A percentile compares a stretch with the other conserved stretches of the same genome.
Evolutionary conservation across 176 grass and related monocot species (phyloP).

Genomic region (Rhynchospora tenuis): DNA sequence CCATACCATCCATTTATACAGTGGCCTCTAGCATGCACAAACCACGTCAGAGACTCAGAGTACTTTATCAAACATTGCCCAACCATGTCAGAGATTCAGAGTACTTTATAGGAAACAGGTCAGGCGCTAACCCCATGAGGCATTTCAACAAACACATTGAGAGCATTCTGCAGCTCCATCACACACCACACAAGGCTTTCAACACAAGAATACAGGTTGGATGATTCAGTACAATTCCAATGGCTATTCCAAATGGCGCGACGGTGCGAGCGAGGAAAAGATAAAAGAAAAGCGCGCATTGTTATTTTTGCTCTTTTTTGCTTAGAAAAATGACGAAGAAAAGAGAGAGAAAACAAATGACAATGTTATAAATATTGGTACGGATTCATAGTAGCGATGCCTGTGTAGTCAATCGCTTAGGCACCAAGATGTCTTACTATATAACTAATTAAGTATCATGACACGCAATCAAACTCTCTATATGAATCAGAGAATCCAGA

Average conservation of each 20-base stretch:
- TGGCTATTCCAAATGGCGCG: no score
- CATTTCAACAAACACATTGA: conserved; percentile 69
- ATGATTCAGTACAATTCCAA: no score
- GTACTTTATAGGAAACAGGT: conserved; percentile 54
- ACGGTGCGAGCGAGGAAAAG: no score
- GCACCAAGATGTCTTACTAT: not conserved
- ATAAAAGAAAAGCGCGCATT: no score
- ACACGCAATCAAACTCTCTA: not conserved
- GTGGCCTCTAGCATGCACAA: no score
- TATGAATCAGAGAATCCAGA: not conserved
- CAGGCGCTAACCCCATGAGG: conserved; percentile 42
- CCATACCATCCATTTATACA: no score
- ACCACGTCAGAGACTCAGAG: conserved; percentile 24
- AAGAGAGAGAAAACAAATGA: not conserved
- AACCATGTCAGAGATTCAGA: conserved; percentile 28
- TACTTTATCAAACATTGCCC: conserved; percentile 39
- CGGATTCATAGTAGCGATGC: no score
- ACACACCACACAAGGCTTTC: conserved; percentile 19
- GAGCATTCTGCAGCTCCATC: conserved; percentile 37
- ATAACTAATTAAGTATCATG: not conserved
- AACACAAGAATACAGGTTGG: conserved; percentile 80
- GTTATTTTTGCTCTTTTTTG: no score
- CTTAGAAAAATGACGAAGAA: no score
- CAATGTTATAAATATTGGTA: no score
- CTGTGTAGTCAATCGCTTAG: not conserved